Evolutionary conservation across 164 flowering plant genomes (phyloP).

Genomic region (Magnolia sinica): DNA sequence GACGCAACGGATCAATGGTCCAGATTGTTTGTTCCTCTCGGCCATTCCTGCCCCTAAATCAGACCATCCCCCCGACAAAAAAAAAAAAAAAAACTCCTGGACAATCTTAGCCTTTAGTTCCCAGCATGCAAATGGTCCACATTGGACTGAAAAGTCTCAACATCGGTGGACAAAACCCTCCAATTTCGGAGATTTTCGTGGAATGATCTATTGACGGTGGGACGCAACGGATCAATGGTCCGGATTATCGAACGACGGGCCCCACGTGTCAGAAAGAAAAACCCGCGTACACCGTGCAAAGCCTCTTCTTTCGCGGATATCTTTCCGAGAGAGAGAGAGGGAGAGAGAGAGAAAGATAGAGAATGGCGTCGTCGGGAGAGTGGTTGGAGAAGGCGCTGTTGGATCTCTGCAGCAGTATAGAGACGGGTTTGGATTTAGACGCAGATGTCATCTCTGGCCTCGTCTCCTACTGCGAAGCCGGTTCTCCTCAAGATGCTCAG

Average conservation of each 20-base stretch:
- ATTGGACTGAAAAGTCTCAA: too few relatives aligned
- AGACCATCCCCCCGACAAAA: too few relatives aligned
- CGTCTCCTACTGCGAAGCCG: slow-evolving; percentile 87
- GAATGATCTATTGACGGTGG: too few relatives aligned
- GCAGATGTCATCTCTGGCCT: slow-evolving; percentile 77
- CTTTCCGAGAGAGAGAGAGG: background rate
- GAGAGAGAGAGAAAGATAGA: background rate
- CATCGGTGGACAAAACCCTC: too few relatives aligned
- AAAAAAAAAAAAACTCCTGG: too few relatives aligned
- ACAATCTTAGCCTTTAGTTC: too few relatives aligned
- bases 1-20: too few relatives aligned
- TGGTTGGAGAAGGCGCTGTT: slow-evolving; percentile 81
- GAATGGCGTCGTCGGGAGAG: slow-evolving; percentile 36
- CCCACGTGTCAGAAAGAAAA: background rate
- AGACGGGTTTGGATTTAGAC: slow-evolving; percentile 67
- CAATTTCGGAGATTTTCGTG: too few relatives aligned
- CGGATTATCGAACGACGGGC: background rate
- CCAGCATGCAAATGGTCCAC: background rate
- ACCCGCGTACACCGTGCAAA: background rate
- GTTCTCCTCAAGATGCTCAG: slow-evolving; percentile 82
- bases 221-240: too few relatives aligned
- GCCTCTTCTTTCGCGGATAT: background rate
- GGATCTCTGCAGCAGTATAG: slow-evolving; percentile 51
- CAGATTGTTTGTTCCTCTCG: too few relatives aligned
- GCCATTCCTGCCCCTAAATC: too few relatives aligned